Base-by-base conservation (phyloP, 495 filamentous ascomycete genomes). In the Mycothermus thermophilus region DNA sequence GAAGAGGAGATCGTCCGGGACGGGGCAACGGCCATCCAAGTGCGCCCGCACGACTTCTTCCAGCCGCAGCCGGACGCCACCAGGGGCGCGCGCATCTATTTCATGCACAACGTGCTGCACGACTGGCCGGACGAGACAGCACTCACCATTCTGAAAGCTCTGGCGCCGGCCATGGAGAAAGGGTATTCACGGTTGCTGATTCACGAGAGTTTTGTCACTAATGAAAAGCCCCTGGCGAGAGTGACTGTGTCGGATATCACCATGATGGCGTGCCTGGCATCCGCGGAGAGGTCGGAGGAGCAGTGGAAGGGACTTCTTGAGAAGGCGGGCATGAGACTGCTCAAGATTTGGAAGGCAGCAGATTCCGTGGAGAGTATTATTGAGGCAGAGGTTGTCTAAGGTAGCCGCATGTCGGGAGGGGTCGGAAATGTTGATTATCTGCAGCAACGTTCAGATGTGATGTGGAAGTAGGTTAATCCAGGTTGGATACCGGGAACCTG, bases 201-300 rank as follows among this genome's bases (percentile, higher is more conserved):
- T 15, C 69, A 71, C 40, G 70, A 75, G 46, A 65, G 62, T 39
- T 55, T 74, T 9, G 51, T 75, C 9, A 59, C 55, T 5, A 55
- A 61, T 32, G 44, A 46, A 37, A 57, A 55, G 2, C 57, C 70
- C 3, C 43, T 50, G 10, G 60, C 59, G 47, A 54, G 52, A 9
- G 63, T 66, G 0, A 51, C 69, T 54, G 32, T 54, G 40, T 39
- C 50, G 15, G 58, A 61, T 28, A 34, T 61, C 12, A 52, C 48
- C 35, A 56, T 61, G 51, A 48, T 56, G 41, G 37, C 42, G 5
- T 27, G 54, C 17, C 25, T 59, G 23, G 41, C 46, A 16, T 40
- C 52, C 1, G 41, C 43, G 24, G 56, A 59, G 44, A 32, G 56
- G 34, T 58, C 55, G 0, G 40, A 50, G 44, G 30, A 35, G n/a